These are phyloP conservation scores for Simplicillium sp. DNA, from an alignment of 2,329 filamentous ascomycete species.

Conservation along the genomic window DNA sequence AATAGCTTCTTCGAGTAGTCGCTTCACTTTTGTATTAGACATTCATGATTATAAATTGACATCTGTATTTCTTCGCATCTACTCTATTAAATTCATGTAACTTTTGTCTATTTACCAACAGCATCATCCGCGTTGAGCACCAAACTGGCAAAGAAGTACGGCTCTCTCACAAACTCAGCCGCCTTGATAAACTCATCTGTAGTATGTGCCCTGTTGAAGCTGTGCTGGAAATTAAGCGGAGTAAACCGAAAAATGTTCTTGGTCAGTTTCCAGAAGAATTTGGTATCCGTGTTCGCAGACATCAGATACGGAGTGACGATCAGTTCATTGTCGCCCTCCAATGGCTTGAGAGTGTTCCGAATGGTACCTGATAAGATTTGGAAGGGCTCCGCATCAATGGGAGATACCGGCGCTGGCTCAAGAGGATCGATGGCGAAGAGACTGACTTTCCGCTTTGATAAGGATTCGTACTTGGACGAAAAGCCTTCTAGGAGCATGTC, in stretches of 20 bases:
- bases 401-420: conserved; percentile 45
- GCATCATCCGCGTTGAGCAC: background rate
- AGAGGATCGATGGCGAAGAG: conserved; percentile 25
- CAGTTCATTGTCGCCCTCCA: conserved; percentile 30
- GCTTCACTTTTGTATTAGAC: background rate
- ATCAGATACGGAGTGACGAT: conserved; percentile 34
- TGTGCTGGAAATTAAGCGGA: conserved; percentile 13
- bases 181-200: background rate
- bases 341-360: conserved; percentile 15
- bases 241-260: conserved; percentile 22
- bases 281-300: conserved; percentile 16
- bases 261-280: conserved; percentile 15
- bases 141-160: background rate
- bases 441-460: conserved; percentile 15
- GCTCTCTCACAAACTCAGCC: background rate
- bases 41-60: background rate
- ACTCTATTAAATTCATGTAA: too few relatives aligned
- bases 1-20: conserved; percentile 2
- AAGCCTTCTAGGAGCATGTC: conserved; percentile 41
- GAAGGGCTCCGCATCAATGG: conserved; percentile 31
- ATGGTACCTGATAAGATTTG: conserved; percentile 33
- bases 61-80: too few relatives aligned
- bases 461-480: conserved; percentile 21
- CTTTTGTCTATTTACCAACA: background rate
- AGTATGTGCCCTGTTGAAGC: background rate